phyloP scores from a whole-genome alignment of 352 stramenopile genomes.

The Hyaloperonospora brassicae region DNA sequence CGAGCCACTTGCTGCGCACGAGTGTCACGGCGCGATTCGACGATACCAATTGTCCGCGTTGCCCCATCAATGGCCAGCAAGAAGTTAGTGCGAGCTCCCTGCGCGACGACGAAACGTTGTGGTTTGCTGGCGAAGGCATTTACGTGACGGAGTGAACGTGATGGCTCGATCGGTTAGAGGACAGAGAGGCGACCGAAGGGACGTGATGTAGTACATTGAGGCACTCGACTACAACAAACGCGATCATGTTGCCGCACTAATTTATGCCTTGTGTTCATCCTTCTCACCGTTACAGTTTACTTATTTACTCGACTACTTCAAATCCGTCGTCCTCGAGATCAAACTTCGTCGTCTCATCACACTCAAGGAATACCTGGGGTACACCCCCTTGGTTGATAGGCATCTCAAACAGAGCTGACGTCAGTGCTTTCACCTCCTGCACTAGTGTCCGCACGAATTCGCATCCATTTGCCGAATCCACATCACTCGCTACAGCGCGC shows the following conservation, averaged over 20 bases:
- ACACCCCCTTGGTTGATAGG: slow-evolving; percentile 67
- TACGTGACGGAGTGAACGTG: slow-evolving; percentile 52
- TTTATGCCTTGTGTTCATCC: not conserved
- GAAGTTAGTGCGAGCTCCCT: slow-evolving; percentile 60
- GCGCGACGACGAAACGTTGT: slow-evolving; percentile 48
- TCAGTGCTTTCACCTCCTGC: slow-evolving; percentile 44
- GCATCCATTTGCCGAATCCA: slow-evolving; percentile 20
- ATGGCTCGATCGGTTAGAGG: not conserved
- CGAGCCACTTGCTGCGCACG: slow-evolving; percentile 46
- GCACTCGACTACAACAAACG: slow-evolving; percentile 24
- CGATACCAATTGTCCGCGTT: slow-evolving; percentile 71
- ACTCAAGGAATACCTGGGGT: slow-evolving; percentile 55
- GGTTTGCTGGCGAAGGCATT: slow-evolving; percentile 77
- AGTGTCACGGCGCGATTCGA: slow-evolving; percentile 50
- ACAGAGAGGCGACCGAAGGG: not conserved
- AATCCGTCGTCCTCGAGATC: slow-evolving; percentile 77
- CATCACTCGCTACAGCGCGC: slow-evolving; percentile 7
- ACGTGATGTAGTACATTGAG: not conserved
- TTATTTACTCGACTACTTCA: slow-evolving; percentile 47
- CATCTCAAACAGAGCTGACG: slow-evolving; percentile 57
- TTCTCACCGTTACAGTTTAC: not conserved
- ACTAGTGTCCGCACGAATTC: slow-evolving; percentile 40
- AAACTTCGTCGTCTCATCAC: slow-evolving; percentile 65
- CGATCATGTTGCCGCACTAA: slow-evolving; percentile 9
- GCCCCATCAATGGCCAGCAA: slow-evolving; percentile 81